Conservation (phyloP, 129 eudicot genomes). For the Saposhnikovia divaricata region DNA sequence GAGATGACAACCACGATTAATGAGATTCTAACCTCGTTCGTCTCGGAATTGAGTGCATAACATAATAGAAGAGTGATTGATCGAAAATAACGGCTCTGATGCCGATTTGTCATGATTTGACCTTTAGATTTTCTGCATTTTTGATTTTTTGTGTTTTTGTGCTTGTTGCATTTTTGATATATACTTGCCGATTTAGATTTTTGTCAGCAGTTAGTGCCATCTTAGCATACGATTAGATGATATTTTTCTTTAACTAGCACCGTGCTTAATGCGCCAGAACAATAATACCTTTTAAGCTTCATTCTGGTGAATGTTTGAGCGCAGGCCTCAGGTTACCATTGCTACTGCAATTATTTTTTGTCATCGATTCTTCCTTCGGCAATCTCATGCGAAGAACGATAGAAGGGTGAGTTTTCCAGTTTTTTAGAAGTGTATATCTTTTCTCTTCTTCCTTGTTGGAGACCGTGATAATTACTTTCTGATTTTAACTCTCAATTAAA, state of each 20-base stretch:
- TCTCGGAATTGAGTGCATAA: too few species aligned
- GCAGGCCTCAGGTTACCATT: constrained; percentile 99
- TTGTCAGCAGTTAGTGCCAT: background rate
- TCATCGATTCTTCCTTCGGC: constrained; percentile 94
- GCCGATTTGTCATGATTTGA: too few species aligned
- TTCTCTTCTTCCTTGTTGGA: background rate
- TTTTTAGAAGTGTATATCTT: background rate
- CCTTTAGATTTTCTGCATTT: too few species aligned
- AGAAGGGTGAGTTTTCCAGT: constrained; percentile 61
- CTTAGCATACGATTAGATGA: background rate
- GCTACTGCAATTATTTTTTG: constrained; percentile 94
- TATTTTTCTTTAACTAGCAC: background rate
- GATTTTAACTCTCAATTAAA: background rate
- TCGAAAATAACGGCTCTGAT: too few species aligned
- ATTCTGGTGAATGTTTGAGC: constrained; percentile 5
- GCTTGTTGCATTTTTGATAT: background rate
- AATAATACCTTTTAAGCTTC: background rate
- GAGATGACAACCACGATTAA: too few species aligned
- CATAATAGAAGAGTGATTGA: too few species aligned
- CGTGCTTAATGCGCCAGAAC: background rate
- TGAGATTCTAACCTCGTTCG: too few species aligned
- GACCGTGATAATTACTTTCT: background rate
- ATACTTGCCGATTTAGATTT: too few species aligned
- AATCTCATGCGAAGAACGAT: constrained; percentile 91
- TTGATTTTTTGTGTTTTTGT: too few species aligned